Evolutionary conservation across 768 basidiomycete genomes (phyloP).

Genomic region (Podaxis sp.): DNA sequence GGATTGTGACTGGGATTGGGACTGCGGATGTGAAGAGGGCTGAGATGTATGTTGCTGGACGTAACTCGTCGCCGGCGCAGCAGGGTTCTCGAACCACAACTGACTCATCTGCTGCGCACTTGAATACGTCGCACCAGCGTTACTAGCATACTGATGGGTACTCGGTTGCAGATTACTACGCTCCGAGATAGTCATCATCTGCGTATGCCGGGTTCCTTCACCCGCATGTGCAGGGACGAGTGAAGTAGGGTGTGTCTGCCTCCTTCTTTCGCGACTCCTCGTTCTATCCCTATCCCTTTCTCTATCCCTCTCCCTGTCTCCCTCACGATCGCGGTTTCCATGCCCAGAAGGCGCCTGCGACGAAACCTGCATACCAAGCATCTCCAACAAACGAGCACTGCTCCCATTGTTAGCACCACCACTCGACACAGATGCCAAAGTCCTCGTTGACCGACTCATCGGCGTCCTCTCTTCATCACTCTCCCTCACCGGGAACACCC

Average conservation of each 20-base stretch:
- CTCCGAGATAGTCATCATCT: conserved; percentile 6
- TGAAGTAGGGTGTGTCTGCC: conserved; percentile 8
- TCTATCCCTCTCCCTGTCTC: conserved; percentile 4
- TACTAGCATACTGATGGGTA: not conserved
- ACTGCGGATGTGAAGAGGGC: conserved; percentile 2
- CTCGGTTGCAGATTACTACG: conserved; percentile 6
- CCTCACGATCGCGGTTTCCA: not conserved
- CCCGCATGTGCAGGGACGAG: not conserved
- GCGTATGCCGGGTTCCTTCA: conserved; percentile 14
- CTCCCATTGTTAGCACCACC: conserved; percentile 1
- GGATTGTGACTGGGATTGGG: conserved; percentile 1
- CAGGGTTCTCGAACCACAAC: not conserved
- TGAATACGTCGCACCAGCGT: not conserved
- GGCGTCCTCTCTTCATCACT: conserved; percentile 15
- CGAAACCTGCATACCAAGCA: not conserved
- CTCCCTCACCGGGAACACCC: conserved; percentile 9
- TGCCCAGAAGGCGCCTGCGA: not conserved
- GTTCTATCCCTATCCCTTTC: conserved; percentile 9
- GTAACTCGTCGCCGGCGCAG: conserved; percentile 12
- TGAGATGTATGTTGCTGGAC: conserved; percentile 14
- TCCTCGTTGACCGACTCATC: conserved; percentile 8
- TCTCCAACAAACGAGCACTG: not conserved
- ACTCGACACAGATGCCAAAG: not conserved
- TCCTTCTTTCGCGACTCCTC: conserved; percentile 2
- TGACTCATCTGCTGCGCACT: conserved; percentile 1